Evolutionary conservation across 805 yeast genomes (phyloP), one percentile per base, ranked within the genome.

Genomic region (Nakazawaea ishiwadae): DNA sequence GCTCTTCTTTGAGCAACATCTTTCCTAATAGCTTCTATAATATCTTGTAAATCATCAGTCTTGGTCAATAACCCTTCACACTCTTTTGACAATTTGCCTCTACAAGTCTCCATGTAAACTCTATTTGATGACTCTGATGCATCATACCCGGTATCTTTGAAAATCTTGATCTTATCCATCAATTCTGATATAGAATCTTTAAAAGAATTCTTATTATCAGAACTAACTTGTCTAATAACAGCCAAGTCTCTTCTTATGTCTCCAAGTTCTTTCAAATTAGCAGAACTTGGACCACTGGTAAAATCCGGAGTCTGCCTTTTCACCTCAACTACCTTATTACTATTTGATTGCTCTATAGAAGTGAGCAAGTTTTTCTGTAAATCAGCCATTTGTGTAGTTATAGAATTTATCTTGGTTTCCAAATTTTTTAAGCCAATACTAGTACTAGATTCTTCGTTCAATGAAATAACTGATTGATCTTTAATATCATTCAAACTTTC

Each of bases 1-100:
- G 89, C 89, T 16, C 96, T 96, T 48, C 97, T 74, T 46, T 81
- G 83, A 0, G 96, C 95, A 11, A 93, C 96, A 62, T 90, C 98
- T 51, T 87, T 81, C 42, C 96, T 70, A 41, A 91, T 65, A 0
- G 86, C 86, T 55, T 93, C 99, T 57, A 93, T 85, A 8, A 85
- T 62, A 60, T 93, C 99, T 55, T 90, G 96, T 15, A 93, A 65
- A 50, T 88, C 96, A 58, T 93, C 99, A 4, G 91, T 91, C 48
- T 73, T 76, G 0, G 91, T 80, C 26, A 93, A 69, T 8, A 93
- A 62, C 0, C 57, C 53, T 56, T 88, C 96, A 6, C 95, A 81
- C 12, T 85, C 90, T 34, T 75, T 77, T 6, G 95, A 84, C 18
- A 93, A 68, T 51, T 77, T 79, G 4, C 65, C 56, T 54, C 86